These are phyloP conservation scores for Retiboletus flavoniger DNA, from an alignment of 1,284 basidiomycete genomes.

Conservation along the genomic window DNA sequence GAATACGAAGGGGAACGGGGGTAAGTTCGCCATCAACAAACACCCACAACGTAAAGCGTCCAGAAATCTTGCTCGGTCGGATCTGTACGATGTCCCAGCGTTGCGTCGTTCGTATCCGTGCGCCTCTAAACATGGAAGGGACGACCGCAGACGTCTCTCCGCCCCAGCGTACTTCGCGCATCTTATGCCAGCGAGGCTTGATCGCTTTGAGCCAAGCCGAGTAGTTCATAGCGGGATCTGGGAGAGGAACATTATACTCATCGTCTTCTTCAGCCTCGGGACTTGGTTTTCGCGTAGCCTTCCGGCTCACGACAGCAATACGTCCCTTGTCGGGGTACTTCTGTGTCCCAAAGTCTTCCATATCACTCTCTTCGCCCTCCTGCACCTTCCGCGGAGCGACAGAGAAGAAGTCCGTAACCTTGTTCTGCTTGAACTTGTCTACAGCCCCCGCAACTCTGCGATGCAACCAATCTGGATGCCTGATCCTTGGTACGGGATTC, in stretches of 20 bases:
- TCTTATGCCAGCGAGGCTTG: conserved; percentile 77
- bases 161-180: conserved; percentile 49
- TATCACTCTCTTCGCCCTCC: conserved; percentile 47
- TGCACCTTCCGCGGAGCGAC: conserved; percentile 30
- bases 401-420: conserved; percentile 93
- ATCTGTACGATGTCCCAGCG: conserved; percentile 96
- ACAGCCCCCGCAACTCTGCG: conserved; percentile 85
- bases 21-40: conserved; percentile 81
- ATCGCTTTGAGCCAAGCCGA: conserved; percentile 79
- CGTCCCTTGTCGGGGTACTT: conserved; percentile 38
- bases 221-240: conserved; percentile 69
- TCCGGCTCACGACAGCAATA: conserved; percentile 58
- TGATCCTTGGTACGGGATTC: conserved; percentile 95
- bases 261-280: conserved; percentile 42
- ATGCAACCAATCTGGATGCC: conserved; percentile 97
- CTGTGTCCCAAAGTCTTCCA: conserved; percentile 62
- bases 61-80: conserved; percentile 71
- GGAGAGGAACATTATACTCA: conserved; percentile 40
- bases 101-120: conserved; percentile 63
- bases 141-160: conserved; percentile 45
- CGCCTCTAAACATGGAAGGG: conserved; percentile 80
- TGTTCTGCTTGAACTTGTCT: conserved; percentile 98
- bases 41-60: conserved; percentile 90
- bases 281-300: conserved; percentile 40
- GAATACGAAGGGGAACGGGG: conserved; percentile 79